These are phyloP conservation scores for Pueraria montana DNA, from an alignment of 306 rosid species.

Conservation along the genomic window DNA sequence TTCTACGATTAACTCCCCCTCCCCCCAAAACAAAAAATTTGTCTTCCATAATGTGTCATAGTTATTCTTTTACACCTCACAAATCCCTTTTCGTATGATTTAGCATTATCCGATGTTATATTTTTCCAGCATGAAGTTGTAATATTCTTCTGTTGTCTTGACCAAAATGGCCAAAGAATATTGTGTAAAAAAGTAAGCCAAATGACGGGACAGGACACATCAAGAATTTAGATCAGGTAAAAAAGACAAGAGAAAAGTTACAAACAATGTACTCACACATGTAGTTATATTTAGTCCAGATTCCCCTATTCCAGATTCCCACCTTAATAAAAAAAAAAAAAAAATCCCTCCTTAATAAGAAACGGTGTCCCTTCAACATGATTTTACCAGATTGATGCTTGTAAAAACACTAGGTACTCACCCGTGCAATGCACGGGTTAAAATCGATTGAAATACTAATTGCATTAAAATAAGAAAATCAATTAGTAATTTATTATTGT, in stretches of 20 bases:
- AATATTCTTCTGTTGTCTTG: not conserved
- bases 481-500: too few relatives aligned
- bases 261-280: not conserved
- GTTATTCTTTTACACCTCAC: not conserved
- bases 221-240: not conserved
- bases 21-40: not conserved
- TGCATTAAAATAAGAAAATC: too few relatives aligned
- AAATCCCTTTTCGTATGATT: not conserved
- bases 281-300: not conserved
- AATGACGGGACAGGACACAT: not conserved
- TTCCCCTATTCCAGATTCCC: not conserved
- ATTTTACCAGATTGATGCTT: not conserved
- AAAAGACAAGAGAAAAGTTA: not conserved
- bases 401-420: too few relatives aligned
- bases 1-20: too few relatives aligned
- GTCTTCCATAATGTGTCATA: not conserved
- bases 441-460: too few relatives aligned
- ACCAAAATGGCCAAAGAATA: conserved; percentile 28
- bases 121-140: not conserved
- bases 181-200: not conserved
- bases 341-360: not conserved
- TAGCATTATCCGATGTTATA: not conserved
- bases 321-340: too few relatives aligned
- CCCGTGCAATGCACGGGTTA: too few relatives aligned
- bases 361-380: conserved; percentile 12